A percentile compares a stretch with the other conserved stretches of the same genome.
phyloP scores from a whole-genome alignment of 257 asterid species.

The Lithospermum erythrorhizon region DNA sequence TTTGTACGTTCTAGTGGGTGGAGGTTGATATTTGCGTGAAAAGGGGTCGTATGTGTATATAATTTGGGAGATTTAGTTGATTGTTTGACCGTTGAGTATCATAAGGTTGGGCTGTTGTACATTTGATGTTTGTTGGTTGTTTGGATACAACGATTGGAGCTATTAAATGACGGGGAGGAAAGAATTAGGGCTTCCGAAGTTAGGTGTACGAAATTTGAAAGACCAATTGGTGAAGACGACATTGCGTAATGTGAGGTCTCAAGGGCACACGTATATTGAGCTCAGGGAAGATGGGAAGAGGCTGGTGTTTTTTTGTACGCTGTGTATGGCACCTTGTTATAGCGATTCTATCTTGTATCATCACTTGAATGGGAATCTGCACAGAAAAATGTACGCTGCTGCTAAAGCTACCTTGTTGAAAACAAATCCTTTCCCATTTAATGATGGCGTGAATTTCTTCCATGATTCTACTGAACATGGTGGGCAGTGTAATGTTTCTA shows the following conservation, averaged over 20 bases:
- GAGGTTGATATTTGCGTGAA: conserved; percentile 5
- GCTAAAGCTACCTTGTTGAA: conserved; percentile 68
- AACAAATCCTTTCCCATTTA: conserved; percentile 90
- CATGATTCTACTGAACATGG: conserved; percentile 31
- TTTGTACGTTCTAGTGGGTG: neutral
- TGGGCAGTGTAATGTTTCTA: conserved; percentile 12
- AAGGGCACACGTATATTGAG: conserved; percentile 81
- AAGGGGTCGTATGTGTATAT: conserved; percentile 5
- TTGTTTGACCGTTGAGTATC: conserved; percentile 7
- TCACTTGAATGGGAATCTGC: conserved; percentile 77
- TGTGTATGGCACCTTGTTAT: conserved; percentile 79
- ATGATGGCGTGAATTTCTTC: conserved; percentile 81
- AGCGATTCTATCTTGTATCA: conserved; percentile 48
- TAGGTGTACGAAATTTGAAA: conserved; percentile 39
- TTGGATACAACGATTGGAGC: neutral
- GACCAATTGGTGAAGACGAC: conserved; percentile 57
- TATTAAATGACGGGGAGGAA: conserved; percentile 36
- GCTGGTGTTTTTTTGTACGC: conserved; percentile 65
- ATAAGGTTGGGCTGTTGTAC: conserved; percentile 1
- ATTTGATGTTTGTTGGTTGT: neutral
- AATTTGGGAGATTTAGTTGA: conserved; percentile 11
- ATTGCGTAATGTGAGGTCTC: conserved; percentile 53
- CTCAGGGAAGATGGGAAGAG: conserved; percentile 85
- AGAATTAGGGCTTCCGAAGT: conserved; percentile 43
- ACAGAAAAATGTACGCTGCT: conserved; percentile 51